Conservation (phyloP, 1,284 basidiomycete genomes). For the Marasmius tenuissimus region DNA sequence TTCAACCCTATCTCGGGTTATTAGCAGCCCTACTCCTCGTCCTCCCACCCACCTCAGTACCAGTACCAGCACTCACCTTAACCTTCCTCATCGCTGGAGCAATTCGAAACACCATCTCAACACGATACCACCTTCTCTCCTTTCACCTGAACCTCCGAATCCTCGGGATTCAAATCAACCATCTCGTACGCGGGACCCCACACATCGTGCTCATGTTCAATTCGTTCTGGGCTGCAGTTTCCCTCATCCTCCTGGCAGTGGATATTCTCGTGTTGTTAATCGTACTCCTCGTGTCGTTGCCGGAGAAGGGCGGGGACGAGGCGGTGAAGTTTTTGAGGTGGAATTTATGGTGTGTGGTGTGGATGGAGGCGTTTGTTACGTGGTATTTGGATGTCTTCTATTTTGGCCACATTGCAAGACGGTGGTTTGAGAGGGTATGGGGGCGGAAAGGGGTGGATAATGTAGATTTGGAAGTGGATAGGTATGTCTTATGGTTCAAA, state of each 20-base stretch:
- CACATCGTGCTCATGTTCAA: too few relatives aligned
- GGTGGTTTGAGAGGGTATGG: neutral
- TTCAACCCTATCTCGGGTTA: neutral
- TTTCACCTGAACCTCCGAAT: too few relatives aligned
- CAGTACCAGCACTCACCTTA: too few relatives aligned
- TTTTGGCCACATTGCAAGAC: neutral
- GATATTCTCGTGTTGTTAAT: neutral
- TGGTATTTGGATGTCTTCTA: neutral
- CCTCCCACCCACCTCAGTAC: neutral
- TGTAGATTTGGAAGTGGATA: neutral
- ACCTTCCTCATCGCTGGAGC: too few relatives aligned
- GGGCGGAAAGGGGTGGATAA: neutral
- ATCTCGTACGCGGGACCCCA: too few relatives aligned
- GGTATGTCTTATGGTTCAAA: neutral
- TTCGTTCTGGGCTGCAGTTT: too few relatives aligned
- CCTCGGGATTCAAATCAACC: too few relatives aligned
- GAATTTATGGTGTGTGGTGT: neutral
- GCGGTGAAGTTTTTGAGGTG: neutral
- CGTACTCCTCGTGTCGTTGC: neutral
- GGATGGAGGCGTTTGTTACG: neutral
- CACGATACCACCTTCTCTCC: too few relatives aligned
- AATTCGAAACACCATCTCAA: too few relatives aligned
- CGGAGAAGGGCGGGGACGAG: neutral
- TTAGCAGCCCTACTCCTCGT: neutral
- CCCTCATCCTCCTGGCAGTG: too few relatives aligned